phyloP scores from a whole-genome alignment of 345 rosid species.

The Physaria fendleri region DNA sequence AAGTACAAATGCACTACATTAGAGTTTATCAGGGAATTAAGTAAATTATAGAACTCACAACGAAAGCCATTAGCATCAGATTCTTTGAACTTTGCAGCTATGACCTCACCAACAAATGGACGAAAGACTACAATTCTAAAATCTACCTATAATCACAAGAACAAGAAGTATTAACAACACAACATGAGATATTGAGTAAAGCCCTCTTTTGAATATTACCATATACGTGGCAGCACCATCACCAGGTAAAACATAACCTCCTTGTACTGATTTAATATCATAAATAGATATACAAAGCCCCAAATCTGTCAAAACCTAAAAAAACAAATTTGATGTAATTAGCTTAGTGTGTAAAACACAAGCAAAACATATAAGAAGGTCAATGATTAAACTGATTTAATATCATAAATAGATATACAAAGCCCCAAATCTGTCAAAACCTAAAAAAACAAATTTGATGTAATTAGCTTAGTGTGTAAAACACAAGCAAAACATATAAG shows the following conservation, averaged over 20 bases:
- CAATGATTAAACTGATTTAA: constrained; percentile 36
- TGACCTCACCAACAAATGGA: constrained; percentile 83
- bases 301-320: constrained; percentile 63
- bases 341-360: background rate
- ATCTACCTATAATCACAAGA: constrained; percentile 41
- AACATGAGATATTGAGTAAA: background rate
- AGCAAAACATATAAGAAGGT: background rate
- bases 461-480: background rate
- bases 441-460: constrained; percentile 29
- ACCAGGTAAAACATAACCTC: constrained; percentile 72
- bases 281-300: constrained; percentile 77
- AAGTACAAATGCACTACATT: background rate
- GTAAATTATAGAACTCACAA: constrained; percentile 43
- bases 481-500: background rate
- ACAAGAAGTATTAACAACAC: background rate
- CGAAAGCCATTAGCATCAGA: constrained; percentile 62
- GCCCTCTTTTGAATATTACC: constrained; percentile 34
- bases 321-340: background rate
- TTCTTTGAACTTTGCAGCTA: constrained; percentile 68
- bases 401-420: too few species aligned
- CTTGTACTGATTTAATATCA: constrained; percentile 50
- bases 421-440: constrained; percentile 67
- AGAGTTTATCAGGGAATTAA: background rate
- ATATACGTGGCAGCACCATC: constrained; percentile 84
- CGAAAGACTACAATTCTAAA: constrained; percentile 77